Evolutionary conservation across 768 basidiomycete species (phyloP), one percentile per base, ranked within the genome.

Genomic region (Boletus huronensis): DNA sequence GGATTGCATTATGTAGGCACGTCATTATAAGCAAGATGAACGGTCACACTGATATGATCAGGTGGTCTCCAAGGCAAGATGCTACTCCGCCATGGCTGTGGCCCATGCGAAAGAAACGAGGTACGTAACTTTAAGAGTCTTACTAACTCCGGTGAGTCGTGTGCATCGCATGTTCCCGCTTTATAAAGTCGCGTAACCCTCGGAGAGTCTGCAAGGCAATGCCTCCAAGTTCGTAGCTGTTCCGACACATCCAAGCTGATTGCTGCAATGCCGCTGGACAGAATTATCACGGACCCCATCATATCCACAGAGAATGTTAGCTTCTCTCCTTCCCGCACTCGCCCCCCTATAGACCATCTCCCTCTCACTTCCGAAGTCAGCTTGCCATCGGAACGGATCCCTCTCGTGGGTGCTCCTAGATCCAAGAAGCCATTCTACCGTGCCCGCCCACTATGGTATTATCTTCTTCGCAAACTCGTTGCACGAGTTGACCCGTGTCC

Each of bases 361-460:
- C 55, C 58, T 29, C 35, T 58, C 13, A 13, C 53, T 21, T 54
- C 52, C 6, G 52, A 55, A 14, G 39, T 35, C 28, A 16, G 29
- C 57, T 39, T 53, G n/a, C 64, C 70, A 14, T 63, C 72, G 1
- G 76, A 77, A 59, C 60, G 50, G 1, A 62, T 68, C 44, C 69
- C 70, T 31, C 66, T 77, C 23, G 55, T 77, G 13, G 68, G 64
- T 13, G 14, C 43, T 43, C 52, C 51, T 41, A 55, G 56, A 32
- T 26, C 35, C 5, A 75, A 72, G 67, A 80, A 80, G 57, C 75
- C 78, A 1, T 80, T 78, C 65, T 80, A 79, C 56, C 76, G 79
- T 48, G 72, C 79, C 3, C 69, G 79, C 36, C 79, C 79, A 36
- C 58, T 80, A 57, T 80, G 79, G 78, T 78, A 63, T 50, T 58